These are phyloP conservation scores for Phalaenopsis hybrid DNA, from an alignment of 116 monocot genomes.

Conservation along the genomic window DNA sequence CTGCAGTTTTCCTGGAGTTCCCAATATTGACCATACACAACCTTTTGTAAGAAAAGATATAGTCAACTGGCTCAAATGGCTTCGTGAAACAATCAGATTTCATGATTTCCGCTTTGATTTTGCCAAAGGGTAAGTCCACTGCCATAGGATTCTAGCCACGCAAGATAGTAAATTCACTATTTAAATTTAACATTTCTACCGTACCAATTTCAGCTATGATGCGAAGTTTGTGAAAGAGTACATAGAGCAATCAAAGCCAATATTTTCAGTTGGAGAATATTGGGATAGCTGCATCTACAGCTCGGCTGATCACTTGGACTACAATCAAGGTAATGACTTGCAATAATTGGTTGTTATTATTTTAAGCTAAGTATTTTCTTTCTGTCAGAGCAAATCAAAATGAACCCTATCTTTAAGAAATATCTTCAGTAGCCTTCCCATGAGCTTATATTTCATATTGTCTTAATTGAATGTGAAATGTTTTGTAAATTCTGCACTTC, in stretches of 20 bases:
- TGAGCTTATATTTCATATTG: neutral
- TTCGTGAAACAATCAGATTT: constrained; percentile 52
- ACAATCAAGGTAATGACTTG: constrained; percentile 65
- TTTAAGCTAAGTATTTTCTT: neutral
- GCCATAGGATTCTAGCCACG: neutral
- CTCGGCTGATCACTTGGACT: constrained; percentile 42
- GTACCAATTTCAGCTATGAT: constrained; percentile 39
- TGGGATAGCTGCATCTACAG: constrained; percentile 75
- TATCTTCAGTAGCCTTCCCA: neutral
- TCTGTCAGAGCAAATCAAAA: neutral
- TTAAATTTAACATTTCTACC: neutral
- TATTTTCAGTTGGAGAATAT: constrained; percentile 77
- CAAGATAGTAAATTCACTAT: neutral
- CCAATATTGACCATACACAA: constrained; percentile 82
- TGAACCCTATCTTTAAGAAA: neutral
- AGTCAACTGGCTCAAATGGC: constrained; percentile 70
- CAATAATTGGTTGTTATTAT: neutral
- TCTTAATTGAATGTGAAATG: neutral
- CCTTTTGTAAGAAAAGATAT: constrained; percentile 68
- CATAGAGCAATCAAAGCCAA: constrained; percentile 60
- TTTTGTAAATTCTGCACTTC: neutral
- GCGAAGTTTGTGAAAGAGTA: constrained; percentile 80
- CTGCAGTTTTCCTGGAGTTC: constrained; percentile 60
- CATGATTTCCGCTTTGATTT: constrained; percentile 90
- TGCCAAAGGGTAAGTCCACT: constrained; percentile 67